These are phyloP conservation scores for Myxozyma geophila DNA, from an alignment of 805 yeast genomes.

Conservation along the genomic window DNA sequence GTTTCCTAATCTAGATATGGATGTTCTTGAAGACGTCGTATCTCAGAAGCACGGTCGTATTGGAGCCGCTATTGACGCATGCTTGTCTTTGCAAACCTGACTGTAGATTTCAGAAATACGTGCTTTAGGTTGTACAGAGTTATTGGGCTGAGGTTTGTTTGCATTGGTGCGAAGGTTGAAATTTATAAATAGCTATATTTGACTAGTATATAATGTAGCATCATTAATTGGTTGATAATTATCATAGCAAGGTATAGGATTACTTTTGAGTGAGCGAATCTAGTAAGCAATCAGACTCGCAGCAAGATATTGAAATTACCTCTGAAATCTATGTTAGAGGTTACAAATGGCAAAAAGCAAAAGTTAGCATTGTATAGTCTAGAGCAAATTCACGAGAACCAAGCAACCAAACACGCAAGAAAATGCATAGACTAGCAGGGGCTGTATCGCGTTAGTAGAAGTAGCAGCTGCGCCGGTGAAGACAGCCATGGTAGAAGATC, in stretches of 20 bases:
- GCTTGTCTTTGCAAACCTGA: constrained; percentile 42
- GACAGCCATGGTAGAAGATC: not conserved
- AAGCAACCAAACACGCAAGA: too few species aligned
- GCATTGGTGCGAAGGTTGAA: not conserved
- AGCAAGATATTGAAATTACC: too few species aligned
- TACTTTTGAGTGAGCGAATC: too few species aligned
- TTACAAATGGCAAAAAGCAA: too few species aligned
- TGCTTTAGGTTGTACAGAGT: not conserved
- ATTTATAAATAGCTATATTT: not conserved
- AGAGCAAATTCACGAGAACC: too few species aligned
- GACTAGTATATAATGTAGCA: not conserved
- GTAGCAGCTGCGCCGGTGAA: not conserved
- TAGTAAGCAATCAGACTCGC: too few species aligned
- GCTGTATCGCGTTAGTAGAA: too few species aligned
- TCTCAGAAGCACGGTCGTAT: constrained; percentile 65
- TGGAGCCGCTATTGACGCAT: constrained; percentile 75
- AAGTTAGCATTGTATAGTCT: too few species aligned
- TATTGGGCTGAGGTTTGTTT: not conserved
- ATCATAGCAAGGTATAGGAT: too few species aligned
- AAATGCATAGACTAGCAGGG: too few species aligned
- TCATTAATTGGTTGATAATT: too few species aligned
- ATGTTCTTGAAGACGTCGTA: constrained; percentile 71
- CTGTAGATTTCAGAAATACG: not conserved
- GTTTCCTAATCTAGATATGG: constrained; percentile 76
- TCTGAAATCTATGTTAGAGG: too few species aligned